Base-by-base conservation (phyloP, 805 yeast species). In the Kuraishia hungarica region DNA sequence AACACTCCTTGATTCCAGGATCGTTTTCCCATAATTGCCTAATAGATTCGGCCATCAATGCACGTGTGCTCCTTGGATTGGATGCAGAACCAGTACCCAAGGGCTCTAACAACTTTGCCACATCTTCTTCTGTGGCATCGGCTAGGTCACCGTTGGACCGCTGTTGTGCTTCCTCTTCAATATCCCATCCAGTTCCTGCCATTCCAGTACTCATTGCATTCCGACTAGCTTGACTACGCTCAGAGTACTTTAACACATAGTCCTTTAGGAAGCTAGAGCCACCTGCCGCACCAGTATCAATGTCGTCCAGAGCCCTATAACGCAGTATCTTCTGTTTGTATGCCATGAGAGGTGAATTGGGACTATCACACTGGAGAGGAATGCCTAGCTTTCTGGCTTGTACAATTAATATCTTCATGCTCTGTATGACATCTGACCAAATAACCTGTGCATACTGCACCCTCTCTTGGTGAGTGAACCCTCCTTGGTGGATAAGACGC, bases 381-480 rank as follows among this genome's bases (percentile, higher is more conserved):
- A 89, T 84, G 1, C 82, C 82, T 57, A 86, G 62, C 62, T 77
- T 81, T 46, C 90, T 71, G 0, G 96, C 92, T 63, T 88, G 89
- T n/a, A 84, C 75, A 28, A 93, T 81, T 54, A 92, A 72, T 23
- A 78, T 77, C 65, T 87, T 84, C 94, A 92, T 90, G 46, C 89
- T 80, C 60, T 89, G 90, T 52, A 92, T 82, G 1, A 94, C 82
- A 69, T 93, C 97, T 15, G 87, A 87, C 97, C 97, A 94, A 22
- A 94, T 89, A 20, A 93, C 89, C 61, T 90, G 91, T 2, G 87
- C 69, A 67, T 91, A 94, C 66, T 88, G 92, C 50, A 75, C 63
- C 54, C 96, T 76, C 68, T 94, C 98, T 59, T 83, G 87, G 52
- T 79, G 80, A 1, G 87, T 75, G 71, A 93, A 94, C 1, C 96